These are phyloP conservation scores for Fonsecaea multimorphosa DNA, from an alignment of 2,329 filamentous ascomycete genomes.

Conservation along the genomic window DNA sequence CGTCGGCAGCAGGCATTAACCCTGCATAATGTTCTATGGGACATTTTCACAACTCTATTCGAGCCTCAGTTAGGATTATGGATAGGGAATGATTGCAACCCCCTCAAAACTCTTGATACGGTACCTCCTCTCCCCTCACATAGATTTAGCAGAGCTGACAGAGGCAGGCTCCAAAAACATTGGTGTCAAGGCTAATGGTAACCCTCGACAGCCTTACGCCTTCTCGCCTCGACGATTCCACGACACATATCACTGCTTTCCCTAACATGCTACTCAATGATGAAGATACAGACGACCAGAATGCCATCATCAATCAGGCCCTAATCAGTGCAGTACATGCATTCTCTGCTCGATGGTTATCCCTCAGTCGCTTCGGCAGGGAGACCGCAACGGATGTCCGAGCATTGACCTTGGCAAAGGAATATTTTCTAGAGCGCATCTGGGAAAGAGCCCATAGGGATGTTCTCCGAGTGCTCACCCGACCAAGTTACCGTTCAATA, in stretches of 20 bases:
- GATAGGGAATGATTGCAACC: conserved; percentile 22
- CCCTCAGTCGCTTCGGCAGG: background rate
- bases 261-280: background rate
- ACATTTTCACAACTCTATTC: conserved; percentile 24
- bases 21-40: conserved; percentile 21
- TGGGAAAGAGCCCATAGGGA: conserved; percentile 17
- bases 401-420: background rate
- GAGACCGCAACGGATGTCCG: background rate
- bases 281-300: conserved; percentile 1
- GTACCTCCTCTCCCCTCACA: background rate
- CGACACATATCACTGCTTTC: background rate
- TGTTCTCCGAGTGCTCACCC: conserved; percentile 2
- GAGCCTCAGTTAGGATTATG: conserved; percentile 24
- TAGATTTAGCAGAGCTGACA: background rate
- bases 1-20: conserved; percentile 14
- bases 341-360: conserved; percentile 24
- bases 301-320: conserved; percentile 19
- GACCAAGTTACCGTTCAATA: conserved; percentile 21
- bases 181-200: conserved; percentile 21
- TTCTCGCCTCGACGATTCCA: background rate
- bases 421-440: conserved; percentile 5
- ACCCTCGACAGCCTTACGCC: conserved; percentile 13
- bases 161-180: conserved; percentile 14
- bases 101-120: conserved; percentile 18
- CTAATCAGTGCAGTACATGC: conserved; percentile 24